Conservation (phyloP, 768 basidiomycete genomes). For the Suillus occidentalis region DNA sequence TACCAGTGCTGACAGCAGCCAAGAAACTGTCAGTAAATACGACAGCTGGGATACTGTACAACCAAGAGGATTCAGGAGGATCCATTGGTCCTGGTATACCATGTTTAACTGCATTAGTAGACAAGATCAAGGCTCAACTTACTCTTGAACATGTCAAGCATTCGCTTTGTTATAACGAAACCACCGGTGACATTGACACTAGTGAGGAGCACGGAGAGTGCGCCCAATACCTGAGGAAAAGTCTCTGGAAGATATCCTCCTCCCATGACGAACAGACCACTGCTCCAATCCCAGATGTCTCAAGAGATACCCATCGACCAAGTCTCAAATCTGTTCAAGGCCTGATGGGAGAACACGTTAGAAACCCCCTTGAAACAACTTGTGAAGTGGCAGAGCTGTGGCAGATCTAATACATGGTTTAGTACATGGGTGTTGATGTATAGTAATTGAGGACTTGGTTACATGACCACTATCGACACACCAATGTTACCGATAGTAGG, state of each 20-base stretch:
- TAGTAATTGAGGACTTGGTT: no score
- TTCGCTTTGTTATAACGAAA: conserved; percentile 86
- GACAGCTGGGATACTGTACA: conserved; percentile 77
- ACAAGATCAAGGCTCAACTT: conserved; percentile 17
- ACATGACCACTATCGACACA: no score
- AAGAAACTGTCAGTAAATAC: conserved; percentile 84
- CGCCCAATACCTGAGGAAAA: conserved; percentile 76
- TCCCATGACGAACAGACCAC: conserved; percentile 89
- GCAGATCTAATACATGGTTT: no score
- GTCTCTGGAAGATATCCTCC: conserved; percentile 86
- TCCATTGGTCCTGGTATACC: conserved; percentile 62
- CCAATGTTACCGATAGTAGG: no score
- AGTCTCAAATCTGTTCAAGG: no score
- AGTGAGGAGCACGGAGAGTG: conserved; percentile 81
- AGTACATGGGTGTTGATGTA: no score
- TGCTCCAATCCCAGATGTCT: no score
- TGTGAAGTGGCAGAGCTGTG: no score
- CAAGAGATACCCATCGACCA: neutral
- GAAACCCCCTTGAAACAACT: no score
- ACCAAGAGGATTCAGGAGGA: conserved; percentile 85
- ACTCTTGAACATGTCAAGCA: conserved; percentile 94
- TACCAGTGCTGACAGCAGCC: conserved; percentile 78
- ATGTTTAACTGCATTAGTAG: conserved; percentile 5
- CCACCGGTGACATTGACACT: conserved; percentile 88
- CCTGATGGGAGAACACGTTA: no score